Evolutionary conservation across 2,329 filamentous ascomycete genomes (phyloP).

Genomic region (Lojkania enalia): DNA sequence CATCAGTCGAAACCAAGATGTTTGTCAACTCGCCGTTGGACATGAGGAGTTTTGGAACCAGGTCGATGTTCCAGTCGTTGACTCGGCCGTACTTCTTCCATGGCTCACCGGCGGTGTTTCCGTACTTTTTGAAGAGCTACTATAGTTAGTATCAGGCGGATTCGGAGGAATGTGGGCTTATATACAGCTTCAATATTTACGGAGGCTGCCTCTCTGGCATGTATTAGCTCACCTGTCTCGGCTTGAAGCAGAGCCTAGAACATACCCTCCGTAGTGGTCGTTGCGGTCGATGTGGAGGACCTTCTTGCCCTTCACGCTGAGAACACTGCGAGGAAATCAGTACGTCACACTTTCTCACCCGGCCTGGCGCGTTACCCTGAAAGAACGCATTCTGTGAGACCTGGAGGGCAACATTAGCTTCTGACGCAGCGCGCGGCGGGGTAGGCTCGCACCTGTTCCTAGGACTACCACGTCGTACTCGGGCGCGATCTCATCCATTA

Average conservation of each 20-base stretch:
- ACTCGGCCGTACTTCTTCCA: conserved; percentile 97
- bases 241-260: conserved; percentile 27
- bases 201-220: conserved; percentile 81
- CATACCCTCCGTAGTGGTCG: conserved; percentile 96
- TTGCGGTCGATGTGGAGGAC: conserved; percentile 98
- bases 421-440: conserved; percentile 40
- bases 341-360: conserved; percentile 1
- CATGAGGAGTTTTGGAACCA: conserved; percentile 98
- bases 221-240: conserved; percentile 25
- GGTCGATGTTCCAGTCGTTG: conserved; percentile 99
- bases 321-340: conserved; percentile 63
- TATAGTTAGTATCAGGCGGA: neutral
- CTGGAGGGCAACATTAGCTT: conserved; percentile 55
- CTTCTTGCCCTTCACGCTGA: conserved; percentile 99
- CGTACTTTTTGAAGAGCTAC: conserved; percentile 95
- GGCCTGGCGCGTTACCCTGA: conserved; percentile 69
- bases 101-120: conserved; percentile 82
- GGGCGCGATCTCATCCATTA: conserved; percentile 96
- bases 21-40: conserved; percentile 97
- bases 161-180: conserved; percentile 38
- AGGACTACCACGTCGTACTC: conserved; percentile 99
- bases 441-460: conserved; percentile 78
- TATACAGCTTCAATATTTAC: conserved; percentile 86
- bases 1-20: conserved; percentile 93
- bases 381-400: conserved; percentile 97